Conservation (phyloP, 441 rosid genomes). For the Pelargonium hybrid region DNA sequence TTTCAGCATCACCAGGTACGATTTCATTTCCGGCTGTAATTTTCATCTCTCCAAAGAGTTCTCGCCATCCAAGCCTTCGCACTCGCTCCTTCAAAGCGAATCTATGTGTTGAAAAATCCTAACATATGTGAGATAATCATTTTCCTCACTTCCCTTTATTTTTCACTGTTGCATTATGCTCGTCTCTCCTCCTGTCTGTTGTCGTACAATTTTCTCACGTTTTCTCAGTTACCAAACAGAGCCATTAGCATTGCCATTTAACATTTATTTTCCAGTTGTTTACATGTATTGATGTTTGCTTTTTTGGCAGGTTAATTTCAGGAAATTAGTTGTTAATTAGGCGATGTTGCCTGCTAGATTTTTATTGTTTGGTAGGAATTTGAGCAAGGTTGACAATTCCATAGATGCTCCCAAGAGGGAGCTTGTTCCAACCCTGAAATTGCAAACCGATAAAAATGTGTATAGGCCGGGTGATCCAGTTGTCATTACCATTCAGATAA, state of each 20-base stretch:
- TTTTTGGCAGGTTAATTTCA: background rate
- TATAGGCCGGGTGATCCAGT: conserved; percentile 83
- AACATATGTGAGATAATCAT: background rate
- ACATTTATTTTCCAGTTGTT: background rate
- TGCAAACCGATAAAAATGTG: conserved; percentile 60
- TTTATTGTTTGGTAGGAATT: conserved; percentile 39
- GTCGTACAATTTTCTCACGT: background rate
- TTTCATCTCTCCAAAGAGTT: background rate
- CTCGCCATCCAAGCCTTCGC: background rate
- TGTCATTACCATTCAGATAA: conserved; percentile 53
- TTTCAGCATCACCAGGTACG: background rate
- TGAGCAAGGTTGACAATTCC: conserved; percentile 28
- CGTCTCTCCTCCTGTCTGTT: background rate
- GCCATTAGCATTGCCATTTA: background rate
- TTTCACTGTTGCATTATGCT: background rate
- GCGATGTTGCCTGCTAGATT: conserved; percentile 42
- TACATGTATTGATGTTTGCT: background rate
- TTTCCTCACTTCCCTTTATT: background rate
- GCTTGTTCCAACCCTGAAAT: conserved; percentile 37
- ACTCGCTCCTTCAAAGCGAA: background rate
- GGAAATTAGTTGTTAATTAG: conserved; percentile 9
- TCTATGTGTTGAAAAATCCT: background rate
- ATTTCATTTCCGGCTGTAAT: background rate
- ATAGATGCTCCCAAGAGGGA: conserved; percentile 21
- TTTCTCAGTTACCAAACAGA: conserved; percentile 2